These are phyloP conservation scores for Salix purpurea DNA, from an alignment of 345 rosid species.

Conservation along the genomic window DNA sequence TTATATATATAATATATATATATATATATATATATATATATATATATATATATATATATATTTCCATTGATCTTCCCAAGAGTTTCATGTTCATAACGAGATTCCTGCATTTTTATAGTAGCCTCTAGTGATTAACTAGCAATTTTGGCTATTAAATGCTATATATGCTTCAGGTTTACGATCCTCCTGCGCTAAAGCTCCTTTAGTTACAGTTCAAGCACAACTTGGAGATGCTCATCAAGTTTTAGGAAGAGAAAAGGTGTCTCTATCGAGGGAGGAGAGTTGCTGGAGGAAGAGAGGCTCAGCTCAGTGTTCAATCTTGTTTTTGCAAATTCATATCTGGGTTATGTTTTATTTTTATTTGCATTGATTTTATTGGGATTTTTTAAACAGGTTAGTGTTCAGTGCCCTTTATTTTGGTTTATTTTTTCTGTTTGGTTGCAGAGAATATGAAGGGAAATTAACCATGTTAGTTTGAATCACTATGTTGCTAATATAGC, in stretches of 20 bases:
- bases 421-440: slow-evolving; percentile 9
- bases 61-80: not conserved
- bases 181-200: slow-evolving; percentile 37
- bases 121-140: not conserved
- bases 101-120: slow-evolving; percentile 26
- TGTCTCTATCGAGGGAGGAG: not conserved
- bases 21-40: not conserved
- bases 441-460: slow-evolving; percentile 7
- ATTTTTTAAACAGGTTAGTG: not conserved
- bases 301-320: slow-evolving; percentile 3
- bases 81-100: slow-evolving; percentile 20
- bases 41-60: not conserved
- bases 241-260: not conserved
- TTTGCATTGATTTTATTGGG: not conserved
- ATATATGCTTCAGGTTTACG: slow-evolving; percentile 28
- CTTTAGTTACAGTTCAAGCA: not conserved
- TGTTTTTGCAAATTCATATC: slow-evolving; percentile 8
- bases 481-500: not conserved
- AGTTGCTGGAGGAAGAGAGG: not conserved
- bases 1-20: not conserved
- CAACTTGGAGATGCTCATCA: not conserved
- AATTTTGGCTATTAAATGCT: not conserved
- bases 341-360: slow-evolving; percentile 27
- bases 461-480: not conserved
- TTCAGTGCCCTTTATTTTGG: not conserved